Evolutionary conservation across 2,329 filamentous ascomycete species (phyloP), one percentile per base, ranked within the genome.

Genomic region (Karstenula rhodostoma): DNA sequence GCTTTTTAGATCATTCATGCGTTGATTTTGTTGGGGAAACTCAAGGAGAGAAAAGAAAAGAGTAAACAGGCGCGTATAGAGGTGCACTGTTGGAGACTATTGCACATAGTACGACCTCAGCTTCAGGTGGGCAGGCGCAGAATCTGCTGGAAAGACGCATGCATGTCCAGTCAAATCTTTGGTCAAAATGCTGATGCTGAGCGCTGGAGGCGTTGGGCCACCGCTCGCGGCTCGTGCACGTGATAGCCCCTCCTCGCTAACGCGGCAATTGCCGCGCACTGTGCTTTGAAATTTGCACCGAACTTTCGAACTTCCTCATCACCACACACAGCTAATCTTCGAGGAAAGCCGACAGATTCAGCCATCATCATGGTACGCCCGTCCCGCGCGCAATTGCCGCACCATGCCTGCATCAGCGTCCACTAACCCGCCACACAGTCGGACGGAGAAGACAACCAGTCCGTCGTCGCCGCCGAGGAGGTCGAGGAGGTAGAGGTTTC

Each of bases 381-480:
- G 57, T 48, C 35, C 56, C 46, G 32, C 49, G 10, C n/a, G 27
- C 61, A 64, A 44, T 35, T 25, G 17, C 15, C 32, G 37, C 46
- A 19, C 22, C 22, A 17, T 17, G 10, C 23, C 25, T 35, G 27
- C 43, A 35, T 25, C 32, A n/a, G 55, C 59, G 29, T 23, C 50
- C 49, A 58, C 65, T 72, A 63, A 74, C 71, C 27, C 50, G 48
- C 49, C 46, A 27, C 56, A 64, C 73, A 97, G 95, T 98, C 94
- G 93, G 94, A 98, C 93, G 94, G 94, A 98, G 95, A 98, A 97
- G 94, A 98, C 91, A 93, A 90, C 84, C 90, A 88, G 84, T 89
- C 90, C 83, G 80, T 84, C 74, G 82, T 80, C 67, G 91, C 92
- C 80, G 93, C 91, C 81, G 87, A 89, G 77, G 95, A 97, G 87